A percentile compares a stretch with the other conserved stretches of the same genome.
phyloP scores from a whole-genome alignment of 352 stramenopile genomes.

The Pythium folliculosum region DNA sequence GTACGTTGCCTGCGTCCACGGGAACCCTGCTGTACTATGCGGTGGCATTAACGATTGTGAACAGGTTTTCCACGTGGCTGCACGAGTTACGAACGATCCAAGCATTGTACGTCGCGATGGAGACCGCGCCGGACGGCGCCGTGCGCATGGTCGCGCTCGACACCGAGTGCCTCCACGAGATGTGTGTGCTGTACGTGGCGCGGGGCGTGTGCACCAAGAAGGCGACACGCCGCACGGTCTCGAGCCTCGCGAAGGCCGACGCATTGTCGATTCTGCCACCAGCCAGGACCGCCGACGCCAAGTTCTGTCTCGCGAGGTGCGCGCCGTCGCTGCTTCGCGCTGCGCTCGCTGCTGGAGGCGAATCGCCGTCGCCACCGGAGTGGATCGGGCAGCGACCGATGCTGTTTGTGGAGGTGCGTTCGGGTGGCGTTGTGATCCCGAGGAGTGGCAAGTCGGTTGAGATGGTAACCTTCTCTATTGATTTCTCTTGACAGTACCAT shows the following conservation, averaged over 20 bases:
- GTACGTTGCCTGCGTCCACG: neutral
- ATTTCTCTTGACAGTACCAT: slow-evolving; percentile 11
- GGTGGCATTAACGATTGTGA: neutral
- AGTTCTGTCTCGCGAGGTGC: slow-evolving; percentile 2
- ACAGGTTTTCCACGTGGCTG: slow-evolving; percentile 2
- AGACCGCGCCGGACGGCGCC: neutral
- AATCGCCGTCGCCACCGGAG: neutral
- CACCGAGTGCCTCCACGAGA: slow-evolving; percentile 4
- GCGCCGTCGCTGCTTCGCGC: neutral
- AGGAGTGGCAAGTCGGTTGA: neutral
- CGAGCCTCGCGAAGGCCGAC: slow-evolving; percentile 8
- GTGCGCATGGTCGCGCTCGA: slow-evolving; percentile 3
- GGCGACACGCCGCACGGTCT: neutral
- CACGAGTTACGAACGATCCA: neutral
- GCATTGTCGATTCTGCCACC: slow-evolving; percentile 12
- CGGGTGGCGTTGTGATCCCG: neutral
- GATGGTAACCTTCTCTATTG: too few relatives aligned
- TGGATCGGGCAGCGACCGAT: neutral
- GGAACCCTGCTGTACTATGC: neutral
- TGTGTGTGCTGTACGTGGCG: slow-evolving; percentile 18
- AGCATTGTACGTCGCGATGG: slow-evolving; percentile 8
- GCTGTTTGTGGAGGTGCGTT: slow-evolving; percentile 13
- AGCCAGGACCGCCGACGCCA: neutral
- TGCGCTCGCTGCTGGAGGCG: neutral
- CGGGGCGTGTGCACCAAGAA: slow-evolving; percentile 7